These are phyloP conservation scores for Astrocystis sublimbata DNA, from an alignment of 495 filamentous ascomycete genomes.

Conservation along the genomic window DNA sequence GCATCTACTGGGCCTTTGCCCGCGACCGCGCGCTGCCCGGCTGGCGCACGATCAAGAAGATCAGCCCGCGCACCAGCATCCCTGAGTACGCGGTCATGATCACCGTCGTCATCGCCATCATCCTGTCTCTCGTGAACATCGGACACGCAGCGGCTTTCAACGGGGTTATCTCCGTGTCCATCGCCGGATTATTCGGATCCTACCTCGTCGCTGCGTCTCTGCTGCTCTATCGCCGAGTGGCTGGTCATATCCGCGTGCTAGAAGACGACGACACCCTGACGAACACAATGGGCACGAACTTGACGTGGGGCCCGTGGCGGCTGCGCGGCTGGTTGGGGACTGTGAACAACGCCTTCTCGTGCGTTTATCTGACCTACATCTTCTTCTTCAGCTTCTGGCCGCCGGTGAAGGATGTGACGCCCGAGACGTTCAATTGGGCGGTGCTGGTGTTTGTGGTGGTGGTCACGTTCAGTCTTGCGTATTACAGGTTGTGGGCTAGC, in stretches of 20 bases:
- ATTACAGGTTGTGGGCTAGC: constrained; percentile 39
- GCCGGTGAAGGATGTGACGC: constrained; percentile 29
- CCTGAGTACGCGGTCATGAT: constrained; percentile 42
- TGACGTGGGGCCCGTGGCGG: constrained; percentile 46
- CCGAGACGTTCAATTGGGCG: constrained; percentile 46
- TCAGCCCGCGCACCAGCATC: constrained; percentile 24
- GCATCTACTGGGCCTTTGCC: constrained; percentile 57
- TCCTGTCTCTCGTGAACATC: constrained; percentile 53
- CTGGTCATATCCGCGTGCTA: constrained; percentile 9
- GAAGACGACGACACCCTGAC: constrained; percentile 18
- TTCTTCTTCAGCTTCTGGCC: constrained; percentile 53
- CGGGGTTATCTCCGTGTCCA: constrained; percentile 47
- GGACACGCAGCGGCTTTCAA: constrained; percentile 51
- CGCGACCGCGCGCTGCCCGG: constrained; percentile 49
- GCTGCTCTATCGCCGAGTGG: constrained; percentile 41
- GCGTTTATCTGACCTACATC: constrained; percentile 39
- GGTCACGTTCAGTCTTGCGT: constrained; percentile 34
- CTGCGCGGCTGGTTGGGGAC: constrained; percentile 42
- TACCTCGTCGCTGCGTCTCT: constrained; percentile 45
- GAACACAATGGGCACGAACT: constrained; percentile 23
- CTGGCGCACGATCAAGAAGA: constrained; percentile 11
- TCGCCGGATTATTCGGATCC: constrained; percentile 44
- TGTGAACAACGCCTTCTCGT: constrained; percentile 41
- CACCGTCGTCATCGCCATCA: constrained; percentile 38
- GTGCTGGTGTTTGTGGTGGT: constrained; percentile 40